Evolutionary conservation across 495 filamentous ascomycete species (phyloP), one percentile per base, ranked within the genome.

Genomic region (Neurospora tetraspora): DNA sequence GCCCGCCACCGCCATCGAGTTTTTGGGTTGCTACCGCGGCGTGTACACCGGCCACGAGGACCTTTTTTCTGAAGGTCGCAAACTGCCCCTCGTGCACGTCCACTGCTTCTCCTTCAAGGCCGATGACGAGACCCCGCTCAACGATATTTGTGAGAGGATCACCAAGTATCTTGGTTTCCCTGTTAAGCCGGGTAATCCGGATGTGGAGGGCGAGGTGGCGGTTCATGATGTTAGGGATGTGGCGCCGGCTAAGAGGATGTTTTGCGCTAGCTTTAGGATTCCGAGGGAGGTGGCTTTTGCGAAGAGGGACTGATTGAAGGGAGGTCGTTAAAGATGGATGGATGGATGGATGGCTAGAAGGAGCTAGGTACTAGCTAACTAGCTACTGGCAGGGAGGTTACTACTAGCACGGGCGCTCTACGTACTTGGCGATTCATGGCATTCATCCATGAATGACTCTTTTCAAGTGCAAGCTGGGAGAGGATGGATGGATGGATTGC

Each of bases 241-340:
- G 71, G 92, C 94, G 74, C 96, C 96, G 39, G 90, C 91, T 74
- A 98, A 99, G 87, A 88, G 90, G 77, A 98, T 98, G 93, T 98
- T 96, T 81, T 98, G 96, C 80, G 94, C 93, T 9, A 96, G 89
- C 74, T 98, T 99, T 80, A 86, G 93, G 70, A 75, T 99, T 59
- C 96, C 96, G 34, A 75, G 79, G 31, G 90, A 92, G 78, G 93
- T 97, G 3, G 96, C 94, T 61, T 97, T 97, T 82, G 84, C 82
- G 36, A 38, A 77, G 37, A 80, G 82, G 75, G 53, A 18, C 10
- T 23, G 53, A 18, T 16, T 20, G 27, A 27, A 27, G 27, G 27
- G 27, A 27, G n/a, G n/a, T n/a, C n/a, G 1, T 27, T 27, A 1
- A 27, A 27, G 2, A 27, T 1, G 27, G 53, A 16, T 16, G 10